A percentile compares a stretch with the other conserved stretches of the same genome.
Conservation (phyloP, 371 early-diverging fungal species). For the Chytridiales sp. region DNA sequence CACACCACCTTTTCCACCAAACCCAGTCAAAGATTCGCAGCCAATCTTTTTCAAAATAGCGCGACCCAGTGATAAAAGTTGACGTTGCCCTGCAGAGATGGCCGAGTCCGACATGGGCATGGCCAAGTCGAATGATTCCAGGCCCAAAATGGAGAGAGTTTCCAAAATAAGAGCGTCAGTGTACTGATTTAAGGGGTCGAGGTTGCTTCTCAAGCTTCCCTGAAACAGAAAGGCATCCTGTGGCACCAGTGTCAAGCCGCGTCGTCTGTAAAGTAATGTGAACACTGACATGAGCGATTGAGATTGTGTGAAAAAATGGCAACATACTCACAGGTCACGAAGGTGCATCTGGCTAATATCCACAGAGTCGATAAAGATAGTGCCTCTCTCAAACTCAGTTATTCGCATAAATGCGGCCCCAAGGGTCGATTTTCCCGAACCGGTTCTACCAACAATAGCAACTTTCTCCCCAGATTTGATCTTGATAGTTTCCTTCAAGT, state of each 20-base stretch:
- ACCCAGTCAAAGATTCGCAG: background rate
- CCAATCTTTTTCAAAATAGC: constrained; percentile 39
- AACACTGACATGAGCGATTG: background rate
- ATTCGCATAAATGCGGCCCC: constrained; percentile 49
- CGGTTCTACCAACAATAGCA: constrained; percentile 79
- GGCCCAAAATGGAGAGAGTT: constrained; percentile 58
- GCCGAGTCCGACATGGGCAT: constrained; percentile 26
- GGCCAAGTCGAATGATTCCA: constrained; percentile 45
- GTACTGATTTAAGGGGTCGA: constrained; percentile 60
- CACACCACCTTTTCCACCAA: constrained; percentile 36
- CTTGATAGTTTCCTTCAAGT: constrained; percentile 56
- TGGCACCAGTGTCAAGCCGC: constrained; percentile 17
- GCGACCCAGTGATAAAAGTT: constrained; percentile 51
- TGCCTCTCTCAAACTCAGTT: constrained; percentile 45
- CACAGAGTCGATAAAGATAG: constrained; percentile 37
- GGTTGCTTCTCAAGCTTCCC: constrained; percentile 36
- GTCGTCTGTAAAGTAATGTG: constrained; percentile 25
- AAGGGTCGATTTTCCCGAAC: constrained; percentile 54
- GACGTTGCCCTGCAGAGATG: constrained; percentile 42
- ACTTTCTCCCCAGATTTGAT: constrained; percentile 70
- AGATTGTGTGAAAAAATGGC: constrained; percentile 42
- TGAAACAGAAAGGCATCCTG: constrained; percentile 43
- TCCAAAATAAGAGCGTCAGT: constrained; percentile 56
- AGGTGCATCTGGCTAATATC: constrained; percentile 30
- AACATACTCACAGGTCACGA: constrained; percentile 32